Evolutionary conservation across 1,284 basidiomycete genomes (phyloP).

Genomic region (Irpex rosettiformis): DNA sequence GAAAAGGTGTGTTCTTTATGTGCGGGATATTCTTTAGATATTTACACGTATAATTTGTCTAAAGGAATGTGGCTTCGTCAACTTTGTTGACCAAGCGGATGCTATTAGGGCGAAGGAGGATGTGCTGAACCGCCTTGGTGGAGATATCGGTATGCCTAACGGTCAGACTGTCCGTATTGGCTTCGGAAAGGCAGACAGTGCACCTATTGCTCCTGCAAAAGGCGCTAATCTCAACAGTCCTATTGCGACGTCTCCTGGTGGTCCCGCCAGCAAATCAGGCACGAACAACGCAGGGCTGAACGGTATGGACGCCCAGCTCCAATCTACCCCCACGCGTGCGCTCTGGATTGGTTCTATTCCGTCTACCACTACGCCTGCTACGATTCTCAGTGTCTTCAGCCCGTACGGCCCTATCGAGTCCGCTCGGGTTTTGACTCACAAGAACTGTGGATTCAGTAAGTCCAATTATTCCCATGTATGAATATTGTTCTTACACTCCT

Average conservation of each 20-base stretch:
- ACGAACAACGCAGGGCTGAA: constrained; percentile 47
- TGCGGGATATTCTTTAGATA: background rate
- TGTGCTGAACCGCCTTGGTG: constrained; percentile 90
- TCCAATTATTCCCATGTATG: constrained; percentile 19
- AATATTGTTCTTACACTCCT: background rate
- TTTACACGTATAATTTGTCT: background rate
- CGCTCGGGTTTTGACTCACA: constrained; percentile 92
- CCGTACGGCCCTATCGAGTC: constrained; percentile 98
- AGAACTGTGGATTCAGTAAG: constrained; percentile 93
- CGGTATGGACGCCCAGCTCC: constrained; percentile 77
- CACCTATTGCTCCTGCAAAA: constrained; percentile 83
- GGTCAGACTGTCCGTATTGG: constrained; percentile 95
- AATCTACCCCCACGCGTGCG: constrained; percentile 86
- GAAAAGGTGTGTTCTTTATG: constrained; percentile 75
- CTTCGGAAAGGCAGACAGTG: constrained; percentile 95
- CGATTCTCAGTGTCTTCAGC: constrained; percentile 89
- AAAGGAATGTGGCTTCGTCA: constrained; percentile 98
- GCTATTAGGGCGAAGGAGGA: constrained; percentile 96
- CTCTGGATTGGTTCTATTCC: constrained; percentile 97
- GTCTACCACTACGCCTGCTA: constrained; percentile 88
- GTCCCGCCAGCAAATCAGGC: constrained; percentile 43
- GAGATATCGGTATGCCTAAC: constrained; percentile 90
- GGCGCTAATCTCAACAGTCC: constrained; percentile 59
- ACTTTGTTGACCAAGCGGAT: constrained; percentile 93
- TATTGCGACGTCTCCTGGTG: constrained; percentile 61